Percentiles rank a stretch among this genome's conserved stretches.
Evolutionary conservation across 2,329 filamentous ascomycete species (phyloP).

Genomic region (Samsoniella hepiali): DNA sequence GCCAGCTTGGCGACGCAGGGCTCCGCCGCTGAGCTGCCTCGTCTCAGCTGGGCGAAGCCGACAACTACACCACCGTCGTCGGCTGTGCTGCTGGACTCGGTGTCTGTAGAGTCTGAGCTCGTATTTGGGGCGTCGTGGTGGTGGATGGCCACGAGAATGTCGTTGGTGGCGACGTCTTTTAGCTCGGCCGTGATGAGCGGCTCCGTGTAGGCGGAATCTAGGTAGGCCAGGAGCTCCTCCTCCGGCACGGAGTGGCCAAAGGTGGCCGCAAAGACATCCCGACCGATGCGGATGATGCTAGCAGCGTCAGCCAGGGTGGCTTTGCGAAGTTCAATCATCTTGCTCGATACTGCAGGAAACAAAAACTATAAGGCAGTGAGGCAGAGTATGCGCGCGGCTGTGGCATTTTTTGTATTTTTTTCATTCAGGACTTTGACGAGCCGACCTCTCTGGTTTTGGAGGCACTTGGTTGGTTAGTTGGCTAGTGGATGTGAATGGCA

Average conservation of each 20-base stretch:
- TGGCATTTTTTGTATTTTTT: neutral
- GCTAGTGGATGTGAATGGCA: neutral
- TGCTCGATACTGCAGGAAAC: neutral
- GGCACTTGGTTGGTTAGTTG: neutral
- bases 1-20: constrained; percentile 34
- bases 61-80: constrained; percentile 24
- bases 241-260: constrained; percentile 42
- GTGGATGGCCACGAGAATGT: constrained; percentile 27
- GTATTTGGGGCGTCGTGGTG: neutral
- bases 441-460: neutral
- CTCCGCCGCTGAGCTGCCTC: constrained; percentile 31
- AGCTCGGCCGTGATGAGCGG: constrained; percentile 30
- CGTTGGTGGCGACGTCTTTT: constrained; percentile 24
- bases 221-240: constrained; percentile 36
- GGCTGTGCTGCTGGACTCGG: neutral
- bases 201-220: constrained; percentile 37
- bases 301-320: constrained; percentile 26
- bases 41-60: constrained; percentile 41
- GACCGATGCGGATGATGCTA: constrained; percentile 34
- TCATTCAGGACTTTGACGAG: neutral
- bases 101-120: neutral
- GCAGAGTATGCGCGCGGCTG: neutral
- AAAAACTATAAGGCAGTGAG: neutral
- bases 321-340: constrained; percentile 12
- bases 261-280: constrained; percentile 35